Base-by-base conservation (phyloP, 2,329 filamentous ascomycete species). In the Fusarium incarnatum region DNA sequence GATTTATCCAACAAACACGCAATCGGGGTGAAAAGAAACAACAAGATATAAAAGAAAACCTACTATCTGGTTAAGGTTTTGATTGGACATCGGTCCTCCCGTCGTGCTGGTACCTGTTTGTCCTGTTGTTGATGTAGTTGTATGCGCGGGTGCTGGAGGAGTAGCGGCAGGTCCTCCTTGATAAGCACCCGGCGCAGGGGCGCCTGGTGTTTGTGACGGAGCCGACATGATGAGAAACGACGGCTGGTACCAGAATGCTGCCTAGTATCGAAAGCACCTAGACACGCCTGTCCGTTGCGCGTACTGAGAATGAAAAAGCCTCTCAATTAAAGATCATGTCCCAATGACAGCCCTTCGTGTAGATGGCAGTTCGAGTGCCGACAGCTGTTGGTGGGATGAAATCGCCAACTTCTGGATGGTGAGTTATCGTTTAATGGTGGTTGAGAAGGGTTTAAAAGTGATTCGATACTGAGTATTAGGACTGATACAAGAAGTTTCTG, bases 41-140 rank as follows among this genome's bases (percentile, higher is more conserved):
- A 56, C 20, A 28, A 50, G 32, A 5, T 46, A 46, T 32, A 56
- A 34, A 53, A 47, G 85, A 15, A 15, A 30, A 83, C 94, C 87
- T 87, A 98, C 95, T 81, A 98, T 98, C 74, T 97, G 94, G 76
- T 98, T 98, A 3, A 98, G 81, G 77, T 98, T 97, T 76, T 97
- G 93, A 68, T 95, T 94, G 4, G 92, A 94, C 81, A 94, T 90
- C 12, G 82, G 79, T 22, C 74, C 75, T 49, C 74, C 75, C 8
- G 81, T 75, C 3, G 81, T 67, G 32, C 79, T 64, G 3, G 81
- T 67, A 30, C 78, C 66, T 8, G 80, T 71, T 20, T 82, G 76
- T 10, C 74, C 72, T 27, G 78, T 70, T 34, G 67, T 52, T 25
- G 65, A 66, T 22, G 62, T 28, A 28, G 73, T 59, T 48, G 76